Evolutionary conservation across 106 monocot genomes (phyloP), one percentile per base, ranked within the genome.

Genomic region (Triglochin maritima): DNA sequence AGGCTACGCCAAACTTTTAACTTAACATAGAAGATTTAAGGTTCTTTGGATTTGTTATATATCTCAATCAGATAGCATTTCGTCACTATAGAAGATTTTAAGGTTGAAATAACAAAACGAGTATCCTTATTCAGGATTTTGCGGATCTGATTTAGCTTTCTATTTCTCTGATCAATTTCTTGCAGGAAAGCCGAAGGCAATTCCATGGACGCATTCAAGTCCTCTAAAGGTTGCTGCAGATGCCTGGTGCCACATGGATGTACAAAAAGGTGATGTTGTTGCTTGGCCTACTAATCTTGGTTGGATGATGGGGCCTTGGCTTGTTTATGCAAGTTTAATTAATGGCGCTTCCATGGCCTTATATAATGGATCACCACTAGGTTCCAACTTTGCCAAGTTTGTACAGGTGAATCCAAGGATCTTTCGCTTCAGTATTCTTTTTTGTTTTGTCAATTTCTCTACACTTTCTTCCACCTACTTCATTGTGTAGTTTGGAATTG

Each of bases 291-390:
- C 95, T 69, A 96, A 91, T 70, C 85, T 96, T 69, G 95, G 95
- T 50, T 96, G 95, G 95, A 96, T 96, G 95, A 96, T 96, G 95
- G 95, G 95, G 29, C 95, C 95, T 42, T 96, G 95, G 95, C 88
- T 96, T 77, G 85, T 96, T 69, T 96, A 96, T 78, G 95, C 95
- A 44, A 63, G 73, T 72, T 84, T 96, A 55, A n/a, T 96, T 5
- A 96, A 96, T 81, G 90, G 95, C 51, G 85, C 95, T 71, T 77
- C 95, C 52, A 96, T 91, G 81, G 90, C 95, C 63, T 66, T 96
- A 13, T 96, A 85, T 74, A 88, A 96, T 76, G 95, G 95, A 44
- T 86, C 87, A n/a, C 95, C 90, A 7, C 77, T 88, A 67, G 80
- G 82, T 58, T 64, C 81, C 46, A 81, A 76, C 29, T 96, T 96